These are phyloP conservation scores for Hymenoscyphus infarciens DNA, from an alignment of 2,329 filamentous ascomycete genomes.

Conservation along the genomic window DNA sequence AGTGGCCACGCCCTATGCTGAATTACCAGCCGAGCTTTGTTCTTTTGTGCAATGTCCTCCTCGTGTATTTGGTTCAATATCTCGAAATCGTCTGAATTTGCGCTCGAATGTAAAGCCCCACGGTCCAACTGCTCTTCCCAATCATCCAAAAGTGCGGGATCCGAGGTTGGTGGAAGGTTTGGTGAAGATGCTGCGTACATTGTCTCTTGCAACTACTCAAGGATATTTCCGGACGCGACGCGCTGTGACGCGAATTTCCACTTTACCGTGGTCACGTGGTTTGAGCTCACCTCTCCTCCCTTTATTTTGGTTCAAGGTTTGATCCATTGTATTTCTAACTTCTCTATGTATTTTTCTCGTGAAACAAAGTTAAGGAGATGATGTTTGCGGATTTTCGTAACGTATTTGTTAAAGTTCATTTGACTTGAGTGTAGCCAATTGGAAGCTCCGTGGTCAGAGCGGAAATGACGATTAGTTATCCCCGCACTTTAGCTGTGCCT, in stretches of 20 bases:
- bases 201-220: constrained; percentile 13
- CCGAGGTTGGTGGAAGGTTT: constrained; percentile 25
- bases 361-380: too few species aligned
- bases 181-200: constrained; percentile 26
- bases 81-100: constrained; percentile 46
- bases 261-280: too few species aligned
- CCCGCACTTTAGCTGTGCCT: constrained; percentile 21
- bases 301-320: too few species aligned
- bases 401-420: too few species aligned
- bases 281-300: too few species aligned
- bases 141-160: constrained; percentile 27
- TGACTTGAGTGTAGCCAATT: too few species aligned
- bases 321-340: too few species aligned
- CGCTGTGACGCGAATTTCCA: background rate
- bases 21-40: constrained; percentile 44
- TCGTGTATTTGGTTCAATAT: constrained; percentile 40
- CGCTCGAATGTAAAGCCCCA: constrained; percentile 19
- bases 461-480: constrained; percentile 5
- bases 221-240: background rate
- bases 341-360: too few species aligned
- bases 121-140: constrained; percentile 22
- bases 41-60: constrained; percentile 42
- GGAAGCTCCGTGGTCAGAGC: too few species aligned
- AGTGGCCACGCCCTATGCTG: constrained; percentile 48
- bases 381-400: too few species aligned